phyloP scores from a whole-genome alignment of 805 yeast species.

The Saccharomycopsis capsularis region DNA sequence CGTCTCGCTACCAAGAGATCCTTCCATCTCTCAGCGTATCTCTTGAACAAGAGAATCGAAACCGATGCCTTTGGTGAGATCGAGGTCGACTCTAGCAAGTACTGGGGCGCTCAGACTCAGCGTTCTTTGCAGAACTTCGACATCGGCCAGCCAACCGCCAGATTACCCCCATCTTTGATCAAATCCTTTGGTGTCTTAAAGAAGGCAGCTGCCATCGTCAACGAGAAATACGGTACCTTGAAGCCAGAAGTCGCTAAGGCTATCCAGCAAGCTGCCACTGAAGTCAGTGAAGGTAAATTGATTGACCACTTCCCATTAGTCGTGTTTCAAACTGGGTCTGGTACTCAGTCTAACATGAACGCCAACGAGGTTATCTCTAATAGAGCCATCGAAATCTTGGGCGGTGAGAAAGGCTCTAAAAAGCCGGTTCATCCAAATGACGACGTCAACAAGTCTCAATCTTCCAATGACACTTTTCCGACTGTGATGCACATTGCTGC shows the following conservation, averaged over 20 bases:
- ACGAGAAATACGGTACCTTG: constrained; percentile 69
- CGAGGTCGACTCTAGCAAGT: constrained; percentile 76
- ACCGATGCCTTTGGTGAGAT: constrained; percentile 96
- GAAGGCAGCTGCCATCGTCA: constrained; percentile 91
- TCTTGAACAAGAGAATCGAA: constrained; percentile 49
- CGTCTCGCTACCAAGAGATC: constrained; percentile 5
- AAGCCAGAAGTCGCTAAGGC: constrained; percentile 81
- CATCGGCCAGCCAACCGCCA: constrained; percentile 88
- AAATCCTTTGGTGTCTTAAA: constrained; percentile 90
- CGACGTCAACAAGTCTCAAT: constrained; percentile 96
- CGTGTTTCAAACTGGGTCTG: constrained; percentile 98
- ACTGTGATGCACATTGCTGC: constrained; percentile 99
- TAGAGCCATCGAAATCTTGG: constrained; percentile 94
- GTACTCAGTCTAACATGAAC: constrained; percentile 98
- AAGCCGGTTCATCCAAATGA: constrained; percentile 96
- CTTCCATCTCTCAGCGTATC: constrained; percentile 12
- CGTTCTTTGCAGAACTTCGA: constrained; percentile 90
- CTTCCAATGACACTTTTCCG: constrained; percentile 99
- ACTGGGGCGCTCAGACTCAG: constrained; percentile 99
- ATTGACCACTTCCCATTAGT: constrained; percentile 95
- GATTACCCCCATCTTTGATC: constrained; percentile 86
- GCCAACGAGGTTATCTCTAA: constrained; percentile 98
- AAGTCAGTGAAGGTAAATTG: constrained; percentile 87
- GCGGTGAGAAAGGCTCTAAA: constrained; percentile 89
- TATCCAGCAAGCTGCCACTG: constrained; percentile 90